Conservation (phyloP, 441 rosid species). For the Aquilaria agallochum region DNA sequence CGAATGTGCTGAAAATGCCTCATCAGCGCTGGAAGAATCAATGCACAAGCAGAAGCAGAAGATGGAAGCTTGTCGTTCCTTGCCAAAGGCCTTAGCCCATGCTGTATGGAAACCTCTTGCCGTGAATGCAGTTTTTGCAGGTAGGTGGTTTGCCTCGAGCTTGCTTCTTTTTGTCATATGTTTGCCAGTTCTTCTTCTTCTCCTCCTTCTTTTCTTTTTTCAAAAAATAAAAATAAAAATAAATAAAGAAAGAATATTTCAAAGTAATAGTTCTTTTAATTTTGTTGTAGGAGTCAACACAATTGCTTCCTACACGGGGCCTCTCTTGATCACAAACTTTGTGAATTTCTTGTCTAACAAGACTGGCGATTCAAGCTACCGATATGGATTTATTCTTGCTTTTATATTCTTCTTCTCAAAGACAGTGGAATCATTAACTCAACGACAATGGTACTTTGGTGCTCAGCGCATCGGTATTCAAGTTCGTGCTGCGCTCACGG, state of each 20-base stretch:
- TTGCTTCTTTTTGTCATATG: neutral
- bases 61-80: constrained; percentile 17
- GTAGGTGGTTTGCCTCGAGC: constrained; percentile 20
- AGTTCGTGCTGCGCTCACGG: constrained; percentile 53
- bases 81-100: constrained; percentile 37
- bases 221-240: too few species aligned
- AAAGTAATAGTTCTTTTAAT: neutral
- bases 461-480: constrained; percentile 58
- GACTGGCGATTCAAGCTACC: constrained; percentile 31
- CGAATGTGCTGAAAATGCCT: constrained; percentile 49
- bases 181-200: too few species aligned
- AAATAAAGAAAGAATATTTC: too few species aligned
- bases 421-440: constrained; percentile 56
- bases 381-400: constrained; percentile 46
- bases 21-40: constrained; percentile 44
- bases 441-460: constrained; percentile 73
- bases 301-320: constrained; percentile 59
- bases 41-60: constrained; percentile 34
- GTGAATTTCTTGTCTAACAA: constrained; percentile 48
- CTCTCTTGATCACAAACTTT: constrained; percentile 57
- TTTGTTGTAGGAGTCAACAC: constrained; percentile 46
- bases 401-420: constrained; percentile 55
- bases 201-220: neutral
- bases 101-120: constrained; percentile 44
- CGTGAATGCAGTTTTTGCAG: constrained; percentile 53